phyloP scores from a whole-genome alignment of 768 basidiomycete genomes.

The Leucocoprinus birnbaumii region DNA sequence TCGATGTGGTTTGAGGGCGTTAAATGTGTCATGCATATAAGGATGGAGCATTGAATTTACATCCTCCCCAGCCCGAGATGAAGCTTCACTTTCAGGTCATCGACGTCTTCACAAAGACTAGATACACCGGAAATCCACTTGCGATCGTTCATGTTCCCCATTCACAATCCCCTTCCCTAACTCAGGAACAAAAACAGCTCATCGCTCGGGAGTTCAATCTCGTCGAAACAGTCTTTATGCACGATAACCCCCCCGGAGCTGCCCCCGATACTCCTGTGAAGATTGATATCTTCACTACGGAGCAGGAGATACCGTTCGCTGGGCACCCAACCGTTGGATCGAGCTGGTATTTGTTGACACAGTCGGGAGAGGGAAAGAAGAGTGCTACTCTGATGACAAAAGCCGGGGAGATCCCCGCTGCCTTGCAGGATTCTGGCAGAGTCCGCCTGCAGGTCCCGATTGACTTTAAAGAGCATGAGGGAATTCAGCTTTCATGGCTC shows the following conservation, averaged over 20 bases:
- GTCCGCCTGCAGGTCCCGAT: conserved; percentile 37
- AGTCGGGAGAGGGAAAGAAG: conserved; percentile 12
- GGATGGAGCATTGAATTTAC: no score
- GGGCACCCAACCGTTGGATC: conserved; percentile 44
- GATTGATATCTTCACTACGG: conserved; percentile 40
- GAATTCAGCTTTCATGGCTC: conserved; percentile 21
- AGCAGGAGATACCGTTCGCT: conserved; percentile 40
- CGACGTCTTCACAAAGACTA: conserved; percentile 41
- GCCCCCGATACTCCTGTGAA: conserved; percentile 19
- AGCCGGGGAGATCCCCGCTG: conserved; percentile 39
- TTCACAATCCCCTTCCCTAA: conserved; percentile 16
- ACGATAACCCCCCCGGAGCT: conserved; percentile 20
- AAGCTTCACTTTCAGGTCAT: conserved; percentile 25
- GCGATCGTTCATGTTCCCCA: conserved; percentile 38
- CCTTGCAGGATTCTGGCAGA: conserved; percentile 19
- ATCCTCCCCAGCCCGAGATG: no score
- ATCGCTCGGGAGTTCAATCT: conserved; percentile 49
- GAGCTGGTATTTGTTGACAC: conserved; percentile 37
- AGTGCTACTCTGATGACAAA: conserved; percentile 33
- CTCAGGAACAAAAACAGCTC: conserved; percentile 36
- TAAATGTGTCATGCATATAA: no score
- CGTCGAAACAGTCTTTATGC: conserved; percentile 45
- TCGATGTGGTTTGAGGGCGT: no score
- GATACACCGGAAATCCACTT: conserved; percentile 40
- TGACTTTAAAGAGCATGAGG: conserved; percentile 36